Evolutionary conservation across 2,329 filamentous ascomycete species (phyloP).

Genomic region (Corinectria fuckeliana): DNA sequence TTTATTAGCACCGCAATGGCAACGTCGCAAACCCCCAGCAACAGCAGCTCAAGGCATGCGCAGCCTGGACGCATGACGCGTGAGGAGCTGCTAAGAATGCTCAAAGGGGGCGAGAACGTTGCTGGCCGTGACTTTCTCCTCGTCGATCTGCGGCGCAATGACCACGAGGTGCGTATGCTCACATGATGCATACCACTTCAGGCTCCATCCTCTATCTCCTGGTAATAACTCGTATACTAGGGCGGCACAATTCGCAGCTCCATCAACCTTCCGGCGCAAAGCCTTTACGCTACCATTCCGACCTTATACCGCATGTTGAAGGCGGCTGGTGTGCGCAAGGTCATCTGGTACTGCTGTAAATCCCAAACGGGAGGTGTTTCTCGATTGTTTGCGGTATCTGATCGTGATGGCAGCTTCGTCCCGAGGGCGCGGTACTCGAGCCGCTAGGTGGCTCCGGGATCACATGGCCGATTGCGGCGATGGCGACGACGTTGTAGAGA

Average conservation of each 20-base stretch:
- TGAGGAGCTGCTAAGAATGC: constrained; percentile 45
- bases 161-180: constrained; percentile 51
- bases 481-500: constrained; percentile 51
- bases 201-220: neutral
- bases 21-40: neutral
- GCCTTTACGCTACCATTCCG: constrained; percentile 50
- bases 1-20: neutral
- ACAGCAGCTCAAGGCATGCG: constrained; percentile 46
- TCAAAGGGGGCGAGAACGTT: constrained; percentile 35
- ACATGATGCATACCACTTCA: neutral
- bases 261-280: constrained; percentile 59
- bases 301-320: constrained; percentile 51
- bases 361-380: no score
- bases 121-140: constrained; percentile 46
- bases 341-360: constrained; percentile 59
- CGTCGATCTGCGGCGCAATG: constrained; percentile 50
- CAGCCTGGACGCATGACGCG: constrained; percentile 38
- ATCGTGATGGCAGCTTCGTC: constrained; percentile 55
- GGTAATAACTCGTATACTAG: constrained; percentile 42
- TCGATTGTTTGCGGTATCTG: no score
- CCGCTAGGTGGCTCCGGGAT: constrained; percentile 62
- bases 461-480: constrained; percentile 52
- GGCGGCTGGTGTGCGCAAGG: constrained; percentile 45
- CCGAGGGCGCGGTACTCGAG: constrained; percentile 58
- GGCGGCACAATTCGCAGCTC: constrained; percentile 63